These are phyloP conservation scores for Ocimum tenuiflorum DNA, from an alignment of 257 asterid genomes.

Conservation along the genomic window DNA sequence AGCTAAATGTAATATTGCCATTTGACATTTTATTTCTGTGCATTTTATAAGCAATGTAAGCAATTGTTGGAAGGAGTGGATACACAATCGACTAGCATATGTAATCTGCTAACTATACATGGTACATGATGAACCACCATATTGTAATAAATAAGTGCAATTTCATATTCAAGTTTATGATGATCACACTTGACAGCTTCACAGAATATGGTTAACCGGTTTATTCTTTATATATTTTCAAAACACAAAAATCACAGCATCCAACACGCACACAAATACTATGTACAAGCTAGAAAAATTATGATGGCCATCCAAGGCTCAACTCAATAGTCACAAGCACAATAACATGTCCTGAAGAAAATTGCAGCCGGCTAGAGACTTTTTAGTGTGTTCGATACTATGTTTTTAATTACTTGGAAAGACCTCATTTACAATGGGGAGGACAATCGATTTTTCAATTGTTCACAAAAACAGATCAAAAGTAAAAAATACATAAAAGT, in stretches of 20 bases:
- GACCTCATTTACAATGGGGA: too few species aligned
- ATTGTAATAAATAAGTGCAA: neutral
- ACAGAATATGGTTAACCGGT: neutral
- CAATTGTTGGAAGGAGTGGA: neutral
- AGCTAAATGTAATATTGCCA: neutral
- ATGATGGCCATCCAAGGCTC: neutral
- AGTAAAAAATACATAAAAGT: neutral
- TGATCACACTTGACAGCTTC: neutral
- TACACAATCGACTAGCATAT: too few species aligned
- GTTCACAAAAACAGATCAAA: neutral
- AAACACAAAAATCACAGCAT: neutral
- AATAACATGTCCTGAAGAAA: too few species aligned
- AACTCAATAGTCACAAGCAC: too few species aligned
- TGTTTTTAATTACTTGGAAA: too few species aligned
- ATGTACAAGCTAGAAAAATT: neutral
- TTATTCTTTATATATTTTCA: neutral
- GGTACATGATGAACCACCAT: neutral
- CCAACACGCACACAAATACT: neutral
- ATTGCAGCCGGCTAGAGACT: neutral
- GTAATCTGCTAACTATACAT: too few species aligned
- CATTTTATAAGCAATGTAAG: neutral
- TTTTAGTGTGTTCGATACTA: neutral
- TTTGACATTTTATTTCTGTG: neutral
- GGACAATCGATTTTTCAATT: neutral
- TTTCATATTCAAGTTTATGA: neutral